Conservation (phyloP, 2,329 filamentous ascomycete genomes). For the Dactylonectria estremocensis region DNA sequence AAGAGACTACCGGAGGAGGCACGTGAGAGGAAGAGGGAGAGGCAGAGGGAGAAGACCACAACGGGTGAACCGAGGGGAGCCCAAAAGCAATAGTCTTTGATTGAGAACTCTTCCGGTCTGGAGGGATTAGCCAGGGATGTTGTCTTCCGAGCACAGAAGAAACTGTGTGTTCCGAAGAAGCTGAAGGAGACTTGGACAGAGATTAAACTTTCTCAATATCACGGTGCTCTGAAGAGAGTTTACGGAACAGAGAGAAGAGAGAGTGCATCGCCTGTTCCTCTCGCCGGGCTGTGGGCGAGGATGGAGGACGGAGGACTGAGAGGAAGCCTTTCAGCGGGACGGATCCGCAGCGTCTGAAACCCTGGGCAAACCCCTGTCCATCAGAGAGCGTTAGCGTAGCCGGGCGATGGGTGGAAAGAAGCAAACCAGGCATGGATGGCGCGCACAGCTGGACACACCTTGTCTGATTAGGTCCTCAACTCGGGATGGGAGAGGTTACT, state of each 20-base stretch:
- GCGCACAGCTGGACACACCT: slow-evolving; percentile 28
- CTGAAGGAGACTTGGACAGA: slow-evolving; percentile 18
- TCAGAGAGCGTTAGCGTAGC: slow-evolving; percentile 34
- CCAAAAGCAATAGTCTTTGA: neutral
- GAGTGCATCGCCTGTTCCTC: neutral
- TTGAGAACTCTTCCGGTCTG: neutral
- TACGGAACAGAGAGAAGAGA: slow-evolving; percentile 4
- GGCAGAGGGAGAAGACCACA: neutral
- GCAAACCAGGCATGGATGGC: slow-evolving; percentile 37
- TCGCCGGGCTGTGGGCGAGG: neutral
- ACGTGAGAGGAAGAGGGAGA: neutral
- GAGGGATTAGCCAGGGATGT: neutral
- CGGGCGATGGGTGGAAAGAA: slow-evolving; percentile 30
- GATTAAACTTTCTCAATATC: slow-evolving; percentile 21
- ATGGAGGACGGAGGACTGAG: neutral
- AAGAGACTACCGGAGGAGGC: slow-evolving; percentile 6
- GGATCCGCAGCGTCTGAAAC: neutral
- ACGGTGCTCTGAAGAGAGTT: slow-evolving; percentile 24
- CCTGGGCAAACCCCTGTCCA: slow-evolving; percentile 28
- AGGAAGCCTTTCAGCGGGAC: neutral
- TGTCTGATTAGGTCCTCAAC: slow-evolving; percentile 46
- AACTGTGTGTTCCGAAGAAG: slow-evolving; percentile 9
- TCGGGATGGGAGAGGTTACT: slow-evolving; percentile 26
- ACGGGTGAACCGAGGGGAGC: neutral
- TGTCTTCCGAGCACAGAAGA: neutral